phyloP scores from a whole-genome alignment of 2,329 filamentous ascomycete species.

The Coniella vitis region DNA sequence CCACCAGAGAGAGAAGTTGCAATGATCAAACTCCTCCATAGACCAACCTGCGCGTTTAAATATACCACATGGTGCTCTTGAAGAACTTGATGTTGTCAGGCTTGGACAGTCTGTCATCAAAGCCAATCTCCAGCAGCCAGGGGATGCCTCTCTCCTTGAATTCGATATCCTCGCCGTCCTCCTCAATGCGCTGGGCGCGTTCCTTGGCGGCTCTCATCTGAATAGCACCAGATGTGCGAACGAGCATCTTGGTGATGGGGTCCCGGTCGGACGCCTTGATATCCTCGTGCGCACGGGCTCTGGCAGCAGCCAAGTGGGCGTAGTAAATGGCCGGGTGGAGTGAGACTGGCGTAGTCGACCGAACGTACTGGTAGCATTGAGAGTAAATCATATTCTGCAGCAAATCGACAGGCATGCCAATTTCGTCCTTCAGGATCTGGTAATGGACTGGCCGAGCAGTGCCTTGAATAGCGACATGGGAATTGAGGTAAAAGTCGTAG shows the following conservation, averaged over 20 bases:
- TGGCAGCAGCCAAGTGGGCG: conserved; percentile 78
- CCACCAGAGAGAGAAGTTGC: too few species aligned
- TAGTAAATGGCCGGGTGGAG: conserved; percentile 91
- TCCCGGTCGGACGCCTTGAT: conserved; percentile 37
- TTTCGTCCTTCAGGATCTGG: conserved; percentile 80
- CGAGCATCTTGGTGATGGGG: conserved; percentile 19
- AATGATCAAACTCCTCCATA: too few species aligned
- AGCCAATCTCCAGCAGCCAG: conserved; percentile 25
- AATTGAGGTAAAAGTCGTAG: conserved; percentile 72
- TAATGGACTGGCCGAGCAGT: conserved; percentile 92
- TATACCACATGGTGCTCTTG: conserved; percentile 37
- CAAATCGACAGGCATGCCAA: conserved; percentile 56
- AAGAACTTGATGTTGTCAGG: conserved; percentile 22
- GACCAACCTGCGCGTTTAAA: too few species aligned
- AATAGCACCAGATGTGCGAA: conserved; percentile 17
- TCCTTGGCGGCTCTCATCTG: conserved; percentile 13
- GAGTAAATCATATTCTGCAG: conserved; percentile 89
- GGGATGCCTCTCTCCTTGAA: conserved; percentile 5
- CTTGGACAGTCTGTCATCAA: conserved; percentile 9
- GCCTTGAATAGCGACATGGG: conserved; percentile 75
- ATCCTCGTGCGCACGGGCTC: conserved; percentile 69
- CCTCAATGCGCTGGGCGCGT: too few species aligned
- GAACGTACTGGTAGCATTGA: conserved; percentile 87
- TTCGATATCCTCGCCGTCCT: too few species aligned
- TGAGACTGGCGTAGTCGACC: conserved; percentile 89